Conservation (phyloP, 176 grass and related monocot species). For the Panicum miliaceum region DNA sequence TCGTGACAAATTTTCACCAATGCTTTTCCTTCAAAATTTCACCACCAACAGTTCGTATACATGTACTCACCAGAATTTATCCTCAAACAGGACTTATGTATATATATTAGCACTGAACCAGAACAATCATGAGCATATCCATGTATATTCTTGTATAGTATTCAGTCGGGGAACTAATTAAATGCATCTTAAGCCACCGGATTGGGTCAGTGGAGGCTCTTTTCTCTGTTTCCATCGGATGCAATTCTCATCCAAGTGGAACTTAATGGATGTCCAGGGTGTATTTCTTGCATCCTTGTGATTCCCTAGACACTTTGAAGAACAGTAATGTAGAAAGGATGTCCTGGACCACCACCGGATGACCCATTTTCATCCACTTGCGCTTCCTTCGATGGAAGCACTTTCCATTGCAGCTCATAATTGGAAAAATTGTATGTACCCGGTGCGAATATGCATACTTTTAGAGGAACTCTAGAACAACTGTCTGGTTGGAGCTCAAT, state of each 20-base stretch:
- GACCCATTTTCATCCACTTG: slow-evolving; percentile 42
- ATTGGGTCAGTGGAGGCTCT: background rate
- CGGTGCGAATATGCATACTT: slow-evolving; percentile 79
- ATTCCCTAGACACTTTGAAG: slow-evolving; percentile 50
- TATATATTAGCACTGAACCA: slow-evolving; percentile 4
- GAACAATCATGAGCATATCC: background rate
- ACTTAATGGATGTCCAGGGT: slow-evolving; percentile 5
- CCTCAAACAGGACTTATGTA: slow-evolving; percentile 13
- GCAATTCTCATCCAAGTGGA: background rate
- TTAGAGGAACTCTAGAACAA: slow-evolving; percentile 69
- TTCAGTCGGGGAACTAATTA: slow-evolving; percentile 23
- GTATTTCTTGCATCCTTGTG: background rate
- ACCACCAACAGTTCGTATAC: slow-evolving; percentile 29
- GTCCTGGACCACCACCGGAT: slow-evolving; percentile 52
- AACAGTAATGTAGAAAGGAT: slow-evolving; percentile 87
- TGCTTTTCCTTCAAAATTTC: slow-evolving; percentile 13
- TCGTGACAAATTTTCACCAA: slow-evolving; percentile 3
- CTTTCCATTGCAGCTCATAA: slow-evolving; percentile 88
- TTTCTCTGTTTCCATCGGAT: background rate
- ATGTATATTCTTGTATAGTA: slow-evolving; percentile 27
- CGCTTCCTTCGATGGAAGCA: slow-evolving; percentile 37
- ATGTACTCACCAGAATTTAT: slow-evolving; percentile 34
- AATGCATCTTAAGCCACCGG: slow-evolving; percentile 14
- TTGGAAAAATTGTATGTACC: slow-evolving; percentile 91
- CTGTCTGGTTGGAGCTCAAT: slow-evolving; percentile 64